Percentiles rank a stretch among this genome's conserved stretches.
Evolutionary conservation across 2,329 filamentous ascomycete genomes (phyloP).

Genomic region (Scytalidium lignicola): DNA sequence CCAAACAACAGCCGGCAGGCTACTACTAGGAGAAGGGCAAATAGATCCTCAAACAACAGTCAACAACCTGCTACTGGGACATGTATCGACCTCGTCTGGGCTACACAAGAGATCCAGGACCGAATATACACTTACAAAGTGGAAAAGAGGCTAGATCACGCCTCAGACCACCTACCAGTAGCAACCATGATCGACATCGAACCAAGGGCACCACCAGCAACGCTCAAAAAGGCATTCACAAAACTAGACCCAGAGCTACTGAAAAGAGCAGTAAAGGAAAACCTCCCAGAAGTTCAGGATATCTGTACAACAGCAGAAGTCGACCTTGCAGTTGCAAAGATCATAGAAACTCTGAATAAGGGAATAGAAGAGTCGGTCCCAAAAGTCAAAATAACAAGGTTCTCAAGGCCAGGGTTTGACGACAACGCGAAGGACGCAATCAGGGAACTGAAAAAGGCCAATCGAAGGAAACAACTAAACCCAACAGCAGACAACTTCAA

Average conservation of each 20-base stretch:
- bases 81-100: background rate
- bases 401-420: background rate
- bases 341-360: no score
- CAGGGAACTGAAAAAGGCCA: background rate
- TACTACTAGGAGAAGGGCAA: no score
- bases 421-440: background rate
- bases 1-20: background rate
- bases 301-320: no score
- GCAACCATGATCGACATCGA: slow-evolving; percentile 5
- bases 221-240: background rate
- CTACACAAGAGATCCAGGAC: background rate
- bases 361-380: no score
- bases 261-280: background rate
- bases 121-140: background rate
- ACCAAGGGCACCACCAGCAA: background rate
- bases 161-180: slow-evolving; percentile 21
- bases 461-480: background rate
- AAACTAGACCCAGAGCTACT: background rate
- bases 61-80: background rate
- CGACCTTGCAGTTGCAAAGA: no score
- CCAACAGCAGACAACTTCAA: slow-evolving; percentile 2
- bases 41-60: background rate
- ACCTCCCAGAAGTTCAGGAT: no score
- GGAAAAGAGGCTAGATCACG: slow-evolving; percentile 9
- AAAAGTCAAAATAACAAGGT: no score